Evolutionary conservation across 1,139 yeast genomes (phyloP).

Genomic region (Blastobotrys aristatus): DNA sequence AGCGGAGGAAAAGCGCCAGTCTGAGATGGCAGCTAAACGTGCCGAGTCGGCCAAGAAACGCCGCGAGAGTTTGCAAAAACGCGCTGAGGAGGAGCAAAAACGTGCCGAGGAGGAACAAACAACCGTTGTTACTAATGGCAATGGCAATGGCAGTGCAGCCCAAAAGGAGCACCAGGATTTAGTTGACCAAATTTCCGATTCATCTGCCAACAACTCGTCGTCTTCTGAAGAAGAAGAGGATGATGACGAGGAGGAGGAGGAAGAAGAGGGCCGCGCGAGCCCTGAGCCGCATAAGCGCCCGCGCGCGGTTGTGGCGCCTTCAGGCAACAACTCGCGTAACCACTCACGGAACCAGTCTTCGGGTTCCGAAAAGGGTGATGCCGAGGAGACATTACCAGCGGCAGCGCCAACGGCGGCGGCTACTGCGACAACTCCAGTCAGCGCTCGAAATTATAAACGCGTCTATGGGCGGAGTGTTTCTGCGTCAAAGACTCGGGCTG

Average conservation of each 20-base stretch:
- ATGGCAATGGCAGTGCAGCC: background rate
- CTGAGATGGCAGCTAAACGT: background rate
- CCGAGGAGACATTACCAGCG: background rate
- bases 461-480: background rate
- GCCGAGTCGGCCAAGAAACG: conserved; percentile 11
- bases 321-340: conserved; percentile 13
- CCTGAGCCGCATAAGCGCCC: conserved; percentile 15
- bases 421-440: background rate
- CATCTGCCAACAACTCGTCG: background rate
- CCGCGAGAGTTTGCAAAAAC: conserved; percentile 11
- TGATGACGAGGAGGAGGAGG: conserved; percentile 14
- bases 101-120: background rate
- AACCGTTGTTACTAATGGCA: background rate
- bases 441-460: background rate
- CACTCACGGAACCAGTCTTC: conserved; percentile 3
- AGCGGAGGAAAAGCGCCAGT: background rate
- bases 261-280: conserved; percentile 12
- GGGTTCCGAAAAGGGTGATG: conserved; percentile 3
- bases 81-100: background rate
- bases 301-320: conserved; percentile 16
- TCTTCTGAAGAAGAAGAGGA: conserved; percentile 9
- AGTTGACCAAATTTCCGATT: background rate
- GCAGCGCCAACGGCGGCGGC: background rate
- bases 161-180: background rate
- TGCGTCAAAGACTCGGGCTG: background rate